phyloP scores from a whole-genome alignment of 331 rosid genomes.

The Quercus tomentella region DNA sequence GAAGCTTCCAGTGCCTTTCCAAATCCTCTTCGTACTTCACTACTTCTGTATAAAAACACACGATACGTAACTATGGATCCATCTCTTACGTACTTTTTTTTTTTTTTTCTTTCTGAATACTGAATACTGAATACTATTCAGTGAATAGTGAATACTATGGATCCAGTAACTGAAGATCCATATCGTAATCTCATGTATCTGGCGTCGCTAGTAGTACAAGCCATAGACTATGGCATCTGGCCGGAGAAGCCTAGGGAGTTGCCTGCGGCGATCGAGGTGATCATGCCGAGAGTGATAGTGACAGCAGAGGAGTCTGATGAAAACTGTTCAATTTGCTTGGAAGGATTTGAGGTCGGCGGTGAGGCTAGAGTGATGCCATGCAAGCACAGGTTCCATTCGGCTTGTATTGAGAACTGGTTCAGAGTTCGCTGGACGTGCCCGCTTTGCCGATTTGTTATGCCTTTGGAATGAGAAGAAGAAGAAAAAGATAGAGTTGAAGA shows the following conservation, averaged over 20 bases:
- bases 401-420: conserved; percentile 22
- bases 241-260: neutral
- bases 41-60: too few relatives aligned
- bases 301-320: neutral
- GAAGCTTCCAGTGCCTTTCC: too few relatives aligned
- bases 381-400: conserved; percentile 15
- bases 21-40: too few relatives aligned
- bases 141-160: too few relatives aligned
- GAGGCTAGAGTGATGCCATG: conserved; percentile 27
- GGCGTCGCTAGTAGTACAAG: too few relatives aligned
- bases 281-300: conserved; percentile 10
- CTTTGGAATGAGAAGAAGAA: neutral
- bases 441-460: conserved; percentile 24
- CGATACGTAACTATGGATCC: too few relatives aligned
- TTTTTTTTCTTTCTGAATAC: too few relatives aligned
- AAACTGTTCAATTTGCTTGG: conserved; percentile 20
- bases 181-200: too few relatives aligned
- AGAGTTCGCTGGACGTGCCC: conserved; percentile 6
- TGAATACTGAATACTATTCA: too few relatives aligned
- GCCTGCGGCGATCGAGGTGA: neutral
- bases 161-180: too few relatives aligned
- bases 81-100: too few relatives aligned
- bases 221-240: neutral
- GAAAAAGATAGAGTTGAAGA: too few relatives aligned
- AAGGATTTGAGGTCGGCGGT: neutral